Conservation (phyloP, 495 filamentous ascomycete genomes). For the Hyaloscypha bicolor region DNA sequence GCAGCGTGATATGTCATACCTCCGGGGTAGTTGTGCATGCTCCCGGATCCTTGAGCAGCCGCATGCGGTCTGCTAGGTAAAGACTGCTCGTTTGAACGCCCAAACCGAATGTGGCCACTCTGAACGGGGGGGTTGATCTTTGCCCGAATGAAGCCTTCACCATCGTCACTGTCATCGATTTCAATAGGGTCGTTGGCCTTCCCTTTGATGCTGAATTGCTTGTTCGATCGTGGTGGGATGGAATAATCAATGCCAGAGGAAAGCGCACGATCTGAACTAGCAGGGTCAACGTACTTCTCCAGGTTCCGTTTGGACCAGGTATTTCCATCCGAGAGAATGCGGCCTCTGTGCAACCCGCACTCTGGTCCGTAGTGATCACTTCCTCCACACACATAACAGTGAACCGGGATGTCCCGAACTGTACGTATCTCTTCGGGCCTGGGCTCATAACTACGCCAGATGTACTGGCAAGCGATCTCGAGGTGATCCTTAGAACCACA, state of each 20-base stretch:
- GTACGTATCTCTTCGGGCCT: slow-evolving; percentile 22
- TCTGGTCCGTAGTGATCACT: slow-evolving; percentile 31
- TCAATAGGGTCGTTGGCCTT: slow-evolving; percentile 33
- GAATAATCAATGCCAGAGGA: slow-evolving; percentile 29
- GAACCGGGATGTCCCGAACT: slow-evolving; percentile 26
- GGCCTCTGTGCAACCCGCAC: slow-evolving; percentile 26
- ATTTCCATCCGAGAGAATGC: slow-evolving; percentile 20
- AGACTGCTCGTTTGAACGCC: not conserved
- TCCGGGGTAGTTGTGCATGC: not conserved
- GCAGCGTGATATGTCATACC: not conserved
- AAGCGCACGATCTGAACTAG: slow-evolving; percentile 21
- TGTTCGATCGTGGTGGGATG: slow-evolving; percentile 14
- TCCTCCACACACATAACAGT: slow-evolving; percentile 31
- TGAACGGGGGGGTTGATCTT: slow-evolving; percentile 27
- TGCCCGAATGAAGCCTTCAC: slow-evolving; percentile 32
- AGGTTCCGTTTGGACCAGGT: slow-evolving; percentile 30
- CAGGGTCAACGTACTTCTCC: slow-evolving; percentile 27
- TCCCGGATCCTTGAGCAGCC: not conserved
- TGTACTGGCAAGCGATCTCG: slow-evolving; percentile 30
- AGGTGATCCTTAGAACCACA: slow-evolving; percentile 28
- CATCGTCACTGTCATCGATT: slow-evolving; percentile 32
- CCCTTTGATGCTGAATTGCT: slow-evolving; percentile 36
- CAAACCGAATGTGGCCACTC: slow-evolving; percentile 32
- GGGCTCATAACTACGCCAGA: slow-evolving; percentile 32
- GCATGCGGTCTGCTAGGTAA: too few species aligned